Evolutionary conservation across 2,329 filamentous ascomycete genomes (phyloP), one percentile per base, ranked within the genome.

Genomic region (Decorospora gaudefroyi): DNA sequence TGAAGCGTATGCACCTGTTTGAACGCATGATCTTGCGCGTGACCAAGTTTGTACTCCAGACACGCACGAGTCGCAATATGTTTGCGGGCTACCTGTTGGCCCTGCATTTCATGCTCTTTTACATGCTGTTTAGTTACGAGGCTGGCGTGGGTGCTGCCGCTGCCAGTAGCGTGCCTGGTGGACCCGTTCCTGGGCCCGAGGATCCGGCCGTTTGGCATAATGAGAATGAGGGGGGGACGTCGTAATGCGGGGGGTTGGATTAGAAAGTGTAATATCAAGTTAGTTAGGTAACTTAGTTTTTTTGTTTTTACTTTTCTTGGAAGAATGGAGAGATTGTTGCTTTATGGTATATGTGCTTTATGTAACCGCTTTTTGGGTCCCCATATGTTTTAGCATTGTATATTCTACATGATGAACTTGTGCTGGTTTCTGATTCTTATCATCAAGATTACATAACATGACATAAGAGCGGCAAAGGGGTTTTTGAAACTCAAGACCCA

Each of bases 61-160:
- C 90, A 32, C 79, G 93, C 50, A 88, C 87, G 18, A 96, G 90
- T 73, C 82, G 95, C 53, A 99, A 97, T 69, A 70, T 99, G 46
- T 99, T 99, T 72, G 93, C 91, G 0, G 84, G 82, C 8, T 99
- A 99, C 71, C 95, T 92, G 69, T 76, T 96, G 23, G 89, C 85
- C 22, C 77, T 99, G 56, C 93, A 99, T 74, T 64, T 96, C 30
- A 74, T 99, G 33, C 85, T 97, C 2, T 93, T 99, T 64, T 77
- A 86, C 57, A 87, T 90, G 70, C 75, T 97, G 49, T 97, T 92
- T 72, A 91, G 85, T 82, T 83, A 90, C 64, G 88, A 88, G 46
- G 81, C 58, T 6, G 51, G 59, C 11, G 67, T 49, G 10, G 60
- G 47, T 17, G 63, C 61, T 12, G 64, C 55, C 22, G 60, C 57